These are phyloP conservation scores for Volutella citrinella DNA, from an alignment of 2,329 filamentous ascomycete species.

Conservation along the genomic window DNA sequence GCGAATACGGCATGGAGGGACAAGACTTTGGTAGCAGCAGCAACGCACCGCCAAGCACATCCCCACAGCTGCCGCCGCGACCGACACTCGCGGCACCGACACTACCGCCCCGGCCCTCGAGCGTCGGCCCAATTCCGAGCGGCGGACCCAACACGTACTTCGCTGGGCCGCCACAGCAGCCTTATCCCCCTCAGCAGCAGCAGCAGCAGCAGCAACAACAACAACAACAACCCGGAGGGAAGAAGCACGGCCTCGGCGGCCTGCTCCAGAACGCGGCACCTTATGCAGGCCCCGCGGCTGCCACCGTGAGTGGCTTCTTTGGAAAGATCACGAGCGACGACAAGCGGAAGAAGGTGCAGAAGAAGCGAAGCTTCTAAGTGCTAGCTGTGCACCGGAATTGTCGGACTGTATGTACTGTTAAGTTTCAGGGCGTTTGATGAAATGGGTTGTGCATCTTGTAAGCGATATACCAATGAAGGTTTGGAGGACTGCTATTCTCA, in stretches of 20 bases:
- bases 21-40: slow-evolving; percentile 32
- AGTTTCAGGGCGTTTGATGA: no score
- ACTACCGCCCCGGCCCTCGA: slow-evolving; percentile 44
- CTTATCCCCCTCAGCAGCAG: slow-evolving; percentile 10
- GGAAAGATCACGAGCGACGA: slow-evolving; percentile 33
- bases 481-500: no score
- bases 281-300: slow-evolving; percentile 38
- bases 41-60: slow-evolving; percentile 15
- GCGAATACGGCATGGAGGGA: slow-evolving; percentile 60
- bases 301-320: slow-evolving; percentile 46
- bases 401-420: no score
- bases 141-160: slow-evolving; percentile 18
- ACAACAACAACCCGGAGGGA: slow-evolving; percentile 3
- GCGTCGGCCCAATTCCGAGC: slow-evolving; percentile 39
- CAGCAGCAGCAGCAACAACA: slow-evolving; percentile 17
- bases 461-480: no score
- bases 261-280: slow-evolving; percentile 27
- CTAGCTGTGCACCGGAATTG: slow-evolving; percentile 18
- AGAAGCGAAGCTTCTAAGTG: slow-evolving; percentile 49
- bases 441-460: no score
- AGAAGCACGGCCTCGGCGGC: slow-evolving; percentile 26
- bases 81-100: slow-evolving; percentile 19
- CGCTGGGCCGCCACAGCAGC: slow-evolving; percentile 20
- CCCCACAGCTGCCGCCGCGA: slow-evolving; percentile 34
- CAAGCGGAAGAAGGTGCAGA: slow-evolving; percentile 41